These are phyloP conservation scores for Populus ilicifolia DNA, from an alignment of 345 rosid species.

Conservation along the genomic window DNA sequence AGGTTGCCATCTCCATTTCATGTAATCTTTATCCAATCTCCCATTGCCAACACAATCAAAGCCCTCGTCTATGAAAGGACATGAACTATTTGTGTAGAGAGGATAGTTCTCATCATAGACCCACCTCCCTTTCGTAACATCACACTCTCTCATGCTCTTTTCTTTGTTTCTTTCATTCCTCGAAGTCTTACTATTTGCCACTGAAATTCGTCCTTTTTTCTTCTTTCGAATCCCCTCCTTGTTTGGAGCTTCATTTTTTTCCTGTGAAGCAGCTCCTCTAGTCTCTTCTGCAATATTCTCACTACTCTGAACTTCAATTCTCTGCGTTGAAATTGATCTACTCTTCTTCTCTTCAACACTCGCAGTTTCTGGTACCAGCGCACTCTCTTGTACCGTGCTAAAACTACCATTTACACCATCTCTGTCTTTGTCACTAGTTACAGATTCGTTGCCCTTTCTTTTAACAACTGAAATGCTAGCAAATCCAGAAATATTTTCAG, in stretches of 20 bases:
- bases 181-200: neutral
- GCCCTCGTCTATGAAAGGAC: slow-evolving; percentile 91
- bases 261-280: slow-evolving; percentile 7
- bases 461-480: slow-evolving; percentile 16
- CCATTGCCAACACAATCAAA: slow-evolving; percentile 81
- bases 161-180: slow-evolving; percentile 11
- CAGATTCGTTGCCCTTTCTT: slow-evolving; percentile 14
- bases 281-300: slow-evolving; percentile 14
- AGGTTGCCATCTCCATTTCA: slow-evolving; percentile 88
- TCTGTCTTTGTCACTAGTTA: slow-evolving; percentile 7
- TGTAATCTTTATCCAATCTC: slow-evolving; percentile 56
- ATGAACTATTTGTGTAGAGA: slow-evolving; percentile 64
- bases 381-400: slow-evolving; percentile 17
- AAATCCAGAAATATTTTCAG: slow-evolving; percentile 45
- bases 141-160: slow-evolving; percentile 42
- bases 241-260: slow-evolving; percentile 33
- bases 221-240: slow-evolving; percentile 21
- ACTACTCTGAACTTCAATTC: slow-evolving; percentile 19
- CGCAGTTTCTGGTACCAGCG: slow-evolving; percentile 20
- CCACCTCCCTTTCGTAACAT: slow-evolving; percentile 76
- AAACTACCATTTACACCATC: slow-evolving; percentile 14
- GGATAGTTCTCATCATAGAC: slow-evolving; percentile 69
- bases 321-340: slow-evolving; percentile 4
- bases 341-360: slow-evolving; percentile 5
- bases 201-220: slow-evolving; percentile 14